These are phyloP conservation scores for Arachis stenosperma DNA, from an alignment of 306 rosid genomes.

Conservation along the genomic window DNA sequence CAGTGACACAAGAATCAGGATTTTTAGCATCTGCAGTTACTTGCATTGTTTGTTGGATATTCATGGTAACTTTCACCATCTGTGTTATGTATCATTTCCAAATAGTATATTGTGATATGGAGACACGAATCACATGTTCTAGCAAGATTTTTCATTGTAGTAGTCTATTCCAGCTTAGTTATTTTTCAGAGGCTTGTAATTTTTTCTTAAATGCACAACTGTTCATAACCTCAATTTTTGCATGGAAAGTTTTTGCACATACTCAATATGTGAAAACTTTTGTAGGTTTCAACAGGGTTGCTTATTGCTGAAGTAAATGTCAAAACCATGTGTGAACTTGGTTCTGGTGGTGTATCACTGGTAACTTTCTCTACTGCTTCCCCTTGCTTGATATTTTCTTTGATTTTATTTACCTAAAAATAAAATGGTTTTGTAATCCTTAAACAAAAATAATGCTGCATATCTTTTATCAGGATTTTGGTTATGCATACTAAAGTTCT, in stretches of 20 bases:
- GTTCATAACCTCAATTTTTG: constrained; percentile 6
- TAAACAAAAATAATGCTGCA: background rate
- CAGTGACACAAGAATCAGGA: constrained; percentile 83
- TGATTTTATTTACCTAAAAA: background rate
- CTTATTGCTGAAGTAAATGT: constrained; percentile 82
- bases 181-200: constrained; percentile 14
- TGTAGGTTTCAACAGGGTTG: constrained; percentile 82
- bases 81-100: constrained; percentile 12
- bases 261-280: constrained; percentile 4
- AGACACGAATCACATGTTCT: background rate
- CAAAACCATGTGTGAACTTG: constrained; percentile 81
- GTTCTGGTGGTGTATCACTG: constrained; percentile 79
- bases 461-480: constrained; percentile 7
- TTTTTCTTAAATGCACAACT: background rate
- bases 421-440: background rate
- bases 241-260: background rate
- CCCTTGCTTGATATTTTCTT: background rate
- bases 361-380: constrained; percentile 46
- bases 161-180: background rate
- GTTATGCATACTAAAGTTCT: background rate
- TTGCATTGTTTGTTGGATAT: constrained; percentile 68
- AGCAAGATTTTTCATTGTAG: background rate
- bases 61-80: constrained; percentile 57
- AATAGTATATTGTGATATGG: background rate
- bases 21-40: constrained; percentile 71